Evolutionary conservation across 1,139 yeast species (phyloP), one percentile per base, ranked within the genome.

Genomic region (Arxiozyma slooffiae): DNA sequence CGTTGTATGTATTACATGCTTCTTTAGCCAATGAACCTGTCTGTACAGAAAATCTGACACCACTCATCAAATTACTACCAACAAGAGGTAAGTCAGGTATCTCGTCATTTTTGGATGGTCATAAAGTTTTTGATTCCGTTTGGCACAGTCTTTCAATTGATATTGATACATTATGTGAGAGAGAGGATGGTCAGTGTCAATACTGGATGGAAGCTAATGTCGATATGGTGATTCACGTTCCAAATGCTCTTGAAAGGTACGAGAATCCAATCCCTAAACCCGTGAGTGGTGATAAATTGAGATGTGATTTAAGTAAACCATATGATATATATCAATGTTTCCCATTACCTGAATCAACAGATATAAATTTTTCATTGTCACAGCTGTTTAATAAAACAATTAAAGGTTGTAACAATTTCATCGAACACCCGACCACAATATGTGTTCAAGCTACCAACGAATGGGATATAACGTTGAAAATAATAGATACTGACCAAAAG

Each of bases 61-160:
- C 98, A 0, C 88, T 92, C 60, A 69, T 94, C 55, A 90, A 89
- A 63, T 73, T 94, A 53, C 73, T 94, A 37, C 98, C 98, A 3
- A 86, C 97, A 9, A 82, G 89, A 64, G 97, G 97, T 1, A 85
- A 85, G 63, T 83, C 95, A 0, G 99, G 99, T 1, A 72, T 92
- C 41, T 79, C 96, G 0, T 79, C 95, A 0, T 71, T 92, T 48
- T 72, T 94, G 43, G 95, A 90, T 60, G 97, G 98, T n/a, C 97
- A 90, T 66, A 83, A 82, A 61, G 78, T 94, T n/a, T 94, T 88
- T 67, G 96, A 89, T 62, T 83, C 97, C 0, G 81, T 84, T 57
- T 92, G 97, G 97, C 96, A 90, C 57, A 81, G 92, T 23, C 84
- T 94, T 89, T 79, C 96, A 1, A 80, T 92, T 49, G 97, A 92